Percentiles rank a stretch among this genome's conserved stretches.
Evolutionary conservation across 176 grass and related monocot species (phyloP).

Genomic region (Alloteropsis semialata): DNA sequence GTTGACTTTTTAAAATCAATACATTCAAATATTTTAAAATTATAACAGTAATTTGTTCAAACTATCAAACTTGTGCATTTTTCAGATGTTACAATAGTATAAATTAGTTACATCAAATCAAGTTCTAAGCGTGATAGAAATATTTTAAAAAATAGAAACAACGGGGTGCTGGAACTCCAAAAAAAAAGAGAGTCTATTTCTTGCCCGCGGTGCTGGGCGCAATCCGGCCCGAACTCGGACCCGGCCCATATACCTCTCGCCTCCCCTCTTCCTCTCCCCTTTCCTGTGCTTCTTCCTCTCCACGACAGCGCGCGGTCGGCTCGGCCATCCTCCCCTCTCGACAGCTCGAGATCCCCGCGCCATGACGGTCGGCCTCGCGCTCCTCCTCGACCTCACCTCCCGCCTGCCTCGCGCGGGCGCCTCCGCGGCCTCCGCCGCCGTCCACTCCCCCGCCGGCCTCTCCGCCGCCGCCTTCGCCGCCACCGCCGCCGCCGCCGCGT

Average conservation of each 20-base stretch:
- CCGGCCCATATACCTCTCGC: neutral
- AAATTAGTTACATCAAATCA: too few species aligned
- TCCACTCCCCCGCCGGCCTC: conserved; percentile 38
- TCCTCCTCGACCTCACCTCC: conserved; percentile 59
- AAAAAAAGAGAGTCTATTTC: neutral
- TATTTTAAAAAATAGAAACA: too few species aligned
- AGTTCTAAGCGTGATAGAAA: too few species aligned
- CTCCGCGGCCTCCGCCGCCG: conserved; percentile 1
- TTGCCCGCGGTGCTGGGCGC: neutral
- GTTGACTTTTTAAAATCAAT: too few species aligned
- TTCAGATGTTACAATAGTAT: too few species aligned
- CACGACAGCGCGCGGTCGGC: conserved; percentile 4
- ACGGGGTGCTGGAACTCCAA: too few species aligned
- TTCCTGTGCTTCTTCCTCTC: neutral
- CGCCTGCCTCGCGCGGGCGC: conserved; percentile 2
- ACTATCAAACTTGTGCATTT: too few species aligned
- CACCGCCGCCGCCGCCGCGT: conserved; percentile 16
- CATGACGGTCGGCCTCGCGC: conserved; percentile 55
- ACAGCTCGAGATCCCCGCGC: conserved; percentile 26
- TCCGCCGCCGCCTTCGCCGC: conserved; percentile 39
- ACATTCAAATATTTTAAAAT: too few species aligned
- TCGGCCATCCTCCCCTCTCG: neutral
- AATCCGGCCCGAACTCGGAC: conserved; percentile 1
- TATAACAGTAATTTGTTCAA: too few species aligned
- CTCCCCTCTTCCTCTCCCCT: too few species aligned